Base-by-base conservation (phyloP, 1,139 yeast genomes). In the Saccharomyces hybrid region DNA sequence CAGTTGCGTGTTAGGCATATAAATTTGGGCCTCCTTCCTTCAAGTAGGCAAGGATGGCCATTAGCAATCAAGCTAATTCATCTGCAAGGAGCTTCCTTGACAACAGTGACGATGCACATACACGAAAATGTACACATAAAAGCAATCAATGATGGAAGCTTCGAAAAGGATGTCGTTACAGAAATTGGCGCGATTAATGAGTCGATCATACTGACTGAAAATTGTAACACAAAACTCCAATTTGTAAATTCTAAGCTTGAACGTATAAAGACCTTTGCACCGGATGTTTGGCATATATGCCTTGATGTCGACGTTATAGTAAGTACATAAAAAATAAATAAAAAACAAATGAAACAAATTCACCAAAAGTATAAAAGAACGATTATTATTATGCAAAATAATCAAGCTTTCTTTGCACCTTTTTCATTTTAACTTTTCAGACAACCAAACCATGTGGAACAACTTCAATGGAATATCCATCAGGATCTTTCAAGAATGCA, bases 401-500 rank as follows among this genome's bases (percentile, higher is more conserved):
- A 32, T n/a, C 14, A n/a, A 32, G 14, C 38, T n/a, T n/a, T n/a
- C 20, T 32, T 32, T 32, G 14, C 23, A 32, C n/a, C 38, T 32
- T 31, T 31, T 31, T 31, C 6, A 31, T 31, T 11, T 31, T 31
- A 11, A 28, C 25, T 16, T 13, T 49, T 52, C 41, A 56, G 28
- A 54, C 55, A 14, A 31, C 46, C 47, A 63, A 38, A 14, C 57
- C 57, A 27, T 56, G 56, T 48, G 84, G 81, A 53, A 87, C 75
- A 54, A 90, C 78, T 73, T 90, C 96, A 61, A 93, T 77, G 56
- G 84, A 78, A 74, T 93, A 93, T 67, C 89, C 89, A 73, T 93
- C 99, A n/a, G 98, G 98, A 67, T 93, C 99, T 58, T 78, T 76
- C 55, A 91, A 72, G 62, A 88, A 86, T 0, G 88, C 97, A 66